These are phyloP conservation scores for Draba incana DNA, from an alignment of 345 rosid genomes.

Conservation along the genomic window DNA sequence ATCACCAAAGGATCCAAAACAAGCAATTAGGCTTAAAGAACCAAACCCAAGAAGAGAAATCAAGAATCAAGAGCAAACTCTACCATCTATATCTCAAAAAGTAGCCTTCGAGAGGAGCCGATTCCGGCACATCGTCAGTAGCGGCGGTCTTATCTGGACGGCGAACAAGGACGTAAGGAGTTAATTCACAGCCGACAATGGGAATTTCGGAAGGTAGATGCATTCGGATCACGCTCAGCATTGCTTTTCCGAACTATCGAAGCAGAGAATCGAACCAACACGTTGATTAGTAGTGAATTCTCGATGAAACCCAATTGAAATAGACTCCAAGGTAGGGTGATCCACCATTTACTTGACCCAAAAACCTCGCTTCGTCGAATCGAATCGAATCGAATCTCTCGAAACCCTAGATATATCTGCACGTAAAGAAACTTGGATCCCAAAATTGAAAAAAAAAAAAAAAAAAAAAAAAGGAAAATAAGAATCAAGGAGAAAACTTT, in stretches of 20 bases:
- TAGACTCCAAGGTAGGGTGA: conserved; percentile 59
- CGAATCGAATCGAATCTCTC: neutral
- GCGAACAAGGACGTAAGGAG: conserved; percentile 89
- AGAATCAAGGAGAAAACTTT: conserved; percentile 14
- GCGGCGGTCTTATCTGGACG: conserved; percentile 66
- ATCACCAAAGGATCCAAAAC: conserved; percentile 6
- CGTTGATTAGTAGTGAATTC: conserved; percentile 5
- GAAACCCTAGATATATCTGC: conserved; percentile 33
- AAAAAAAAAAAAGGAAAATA: no score
- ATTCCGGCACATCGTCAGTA: conserved; percentile 86
- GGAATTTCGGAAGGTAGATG: conserved; percentile 99
- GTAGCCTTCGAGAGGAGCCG: conserved; percentile 81
- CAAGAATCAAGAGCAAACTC: conserved; percentile 15
- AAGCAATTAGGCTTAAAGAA: neutral
- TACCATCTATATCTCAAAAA: conserved; percentile 95
- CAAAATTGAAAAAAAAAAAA: neutral
- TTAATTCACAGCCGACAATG: conserved; percentile 94
- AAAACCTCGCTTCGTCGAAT: neutral
- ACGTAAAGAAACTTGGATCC: conserved; percentile 15
- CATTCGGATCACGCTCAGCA: conserved; percentile 97
- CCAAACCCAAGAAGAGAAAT: neutral
- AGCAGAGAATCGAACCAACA: conserved; percentile 31
- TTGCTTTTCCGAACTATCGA: conserved; percentile 56
- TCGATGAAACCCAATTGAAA: conserved; percentile 22
- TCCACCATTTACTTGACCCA: conserved; percentile 70